These are phyloP conservation scores for Ustilago loliicola DNA, from an alignment of 1,284 basidiomycete species.

Conservation along the genomic window DNA sequence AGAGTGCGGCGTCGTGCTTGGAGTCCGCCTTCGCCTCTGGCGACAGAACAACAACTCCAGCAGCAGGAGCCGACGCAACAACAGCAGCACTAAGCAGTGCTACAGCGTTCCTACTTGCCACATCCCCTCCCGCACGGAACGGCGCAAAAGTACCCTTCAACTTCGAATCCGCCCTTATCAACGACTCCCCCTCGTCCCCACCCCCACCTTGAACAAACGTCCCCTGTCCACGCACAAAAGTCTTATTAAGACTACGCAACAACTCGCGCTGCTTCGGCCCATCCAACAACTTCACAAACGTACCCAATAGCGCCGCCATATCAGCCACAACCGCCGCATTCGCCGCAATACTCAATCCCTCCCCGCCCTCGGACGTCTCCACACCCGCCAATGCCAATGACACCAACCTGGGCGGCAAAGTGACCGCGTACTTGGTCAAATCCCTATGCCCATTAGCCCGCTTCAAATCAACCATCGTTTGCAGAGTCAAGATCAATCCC, in stretches of 20 bases:
- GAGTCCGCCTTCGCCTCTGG: background rate
- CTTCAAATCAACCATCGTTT: constrained; percentile 63
- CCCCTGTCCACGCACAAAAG: constrained; percentile 23
- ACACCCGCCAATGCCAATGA: constrained; percentile 36
- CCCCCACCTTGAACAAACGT: constrained; percentile 12
- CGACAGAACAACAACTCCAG: constrained; percentile 18
- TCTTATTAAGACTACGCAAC: constrained; percentile 41
- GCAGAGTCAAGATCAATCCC: constrained; percentile 62
- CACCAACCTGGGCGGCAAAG: constrained; percentile 54
- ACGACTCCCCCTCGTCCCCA: background rate
- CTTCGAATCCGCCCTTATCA: constrained; percentile 11
- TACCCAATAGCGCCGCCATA: constrained; percentile 47
- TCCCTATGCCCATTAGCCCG: constrained; percentile 46
- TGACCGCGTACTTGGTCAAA: constrained; percentile 51
- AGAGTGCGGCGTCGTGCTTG: constrained; percentile 30
- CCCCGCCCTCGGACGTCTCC: background rate
- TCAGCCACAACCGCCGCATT: constrained; percentile 54
- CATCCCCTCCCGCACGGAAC: background rate
- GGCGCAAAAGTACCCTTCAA: constrained; percentile 13
- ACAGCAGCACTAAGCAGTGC: constrained; percentile 43
- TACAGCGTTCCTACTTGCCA: constrained; percentile 25
- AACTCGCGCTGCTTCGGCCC: constrained; percentile 48
- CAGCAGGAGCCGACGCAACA: constrained; percentile 28
- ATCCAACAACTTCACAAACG: constrained; percentile 52
- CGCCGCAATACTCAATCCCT: constrained; percentile 34